A percentile compares a stretch with the other conserved stretches of the same genome.
Conservation (phyloP, 805 yeast genomes). For the Candida sonorensis region DNA sequence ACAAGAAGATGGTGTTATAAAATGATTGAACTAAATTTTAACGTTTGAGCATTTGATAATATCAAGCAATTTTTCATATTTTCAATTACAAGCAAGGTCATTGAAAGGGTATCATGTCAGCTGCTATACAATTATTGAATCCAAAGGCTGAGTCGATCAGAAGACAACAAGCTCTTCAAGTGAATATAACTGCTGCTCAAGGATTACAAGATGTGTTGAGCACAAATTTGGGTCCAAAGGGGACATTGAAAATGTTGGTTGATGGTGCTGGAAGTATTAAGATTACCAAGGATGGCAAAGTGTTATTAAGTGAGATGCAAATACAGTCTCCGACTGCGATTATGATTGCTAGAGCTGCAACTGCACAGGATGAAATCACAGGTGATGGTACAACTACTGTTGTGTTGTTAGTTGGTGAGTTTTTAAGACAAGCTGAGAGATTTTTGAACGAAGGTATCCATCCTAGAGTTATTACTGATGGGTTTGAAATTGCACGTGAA, state of each 20-base stretch:
- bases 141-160: constrained; percentile 98
- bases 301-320: constrained; percentile 91
- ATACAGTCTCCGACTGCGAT: constrained; percentile 88
- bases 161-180: constrained; percentile 91
- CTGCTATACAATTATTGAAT: constrained; percentile 79
- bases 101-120: constrained; percentile 31
- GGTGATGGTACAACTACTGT: constrained; percentile 99
- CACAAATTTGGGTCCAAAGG: constrained; percentile 93
- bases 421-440: constrained; percentile 90
- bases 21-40: too few relatives aligned
- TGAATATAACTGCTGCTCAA: constrained; percentile 92
- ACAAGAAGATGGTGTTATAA: too few relatives aligned
- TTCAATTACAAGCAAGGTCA: too few relatives aligned
- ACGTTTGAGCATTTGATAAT: too few relatives aligned
- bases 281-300: constrained; percentile 96
- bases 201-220: constrained; percentile 91
- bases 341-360: constrained; percentile 93
- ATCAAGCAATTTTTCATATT: too few relatives aligned
- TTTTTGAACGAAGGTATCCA: constrained; percentile 91
- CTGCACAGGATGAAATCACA: constrained; percentile 98
- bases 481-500: constrained; percentile 84
- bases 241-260: constrained; percentile 92
- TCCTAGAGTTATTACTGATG: constrained; percentile 91
- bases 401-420: constrained; percentile 87
- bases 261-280: constrained; percentile 96